phyloP scores from a whole-genome alignment of 352 stramenopile species.

The Pythium coloratum region DNA sequence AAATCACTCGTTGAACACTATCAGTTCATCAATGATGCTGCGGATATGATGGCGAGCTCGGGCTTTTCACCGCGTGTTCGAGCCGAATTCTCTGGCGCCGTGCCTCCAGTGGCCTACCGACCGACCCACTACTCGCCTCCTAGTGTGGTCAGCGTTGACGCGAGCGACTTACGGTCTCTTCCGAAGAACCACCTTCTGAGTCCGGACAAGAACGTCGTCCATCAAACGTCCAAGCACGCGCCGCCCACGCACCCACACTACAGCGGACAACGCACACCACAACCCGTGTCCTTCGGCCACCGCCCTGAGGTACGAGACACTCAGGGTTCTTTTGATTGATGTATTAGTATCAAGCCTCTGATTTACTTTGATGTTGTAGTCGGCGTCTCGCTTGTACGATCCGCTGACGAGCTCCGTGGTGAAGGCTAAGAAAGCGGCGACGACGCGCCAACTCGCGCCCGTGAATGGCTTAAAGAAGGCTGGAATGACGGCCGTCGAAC shows the following conservation, averaged over 20 bases:
- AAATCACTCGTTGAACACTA: neutral
- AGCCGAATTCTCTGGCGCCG: constrained; percentile 52
- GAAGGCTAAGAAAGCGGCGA: constrained; percentile 25
- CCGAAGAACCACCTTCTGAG: constrained; percentile 22
- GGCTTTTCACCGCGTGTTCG: constrained; percentile 42
- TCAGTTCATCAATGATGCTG: constrained; percentile 68
- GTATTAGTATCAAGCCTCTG: neutral
- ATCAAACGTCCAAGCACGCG: constrained; percentile 22
- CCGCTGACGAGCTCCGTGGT: constrained; percentile 43
- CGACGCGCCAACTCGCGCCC: constrained; percentile 15
- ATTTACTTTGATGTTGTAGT: constrained; percentile 33
- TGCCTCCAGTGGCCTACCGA: constrained; percentile 40
- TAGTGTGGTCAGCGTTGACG: constrained; percentile 54
- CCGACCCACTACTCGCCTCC: constrained; percentile 42
- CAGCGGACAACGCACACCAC: constrained; percentile 39
- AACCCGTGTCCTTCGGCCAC: constrained; percentile 71
- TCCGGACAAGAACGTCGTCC: constrained; percentile 21
- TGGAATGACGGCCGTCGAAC: constrained; percentile 69
- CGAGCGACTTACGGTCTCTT: constrained; percentile 37
- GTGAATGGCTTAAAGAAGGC: constrained; percentile 34
- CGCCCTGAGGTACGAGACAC: constrained; percentile 46
- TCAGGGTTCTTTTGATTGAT: no score
- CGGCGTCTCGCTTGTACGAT: constrained; percentile 71
- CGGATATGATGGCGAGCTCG: constrained; percentile 61
- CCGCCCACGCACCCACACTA: constrained; percentile 29